Evolutionary conservation across 805 yeast species (phyloP).

Genomic region (Barnettozyma wickerhamii): DNA sequence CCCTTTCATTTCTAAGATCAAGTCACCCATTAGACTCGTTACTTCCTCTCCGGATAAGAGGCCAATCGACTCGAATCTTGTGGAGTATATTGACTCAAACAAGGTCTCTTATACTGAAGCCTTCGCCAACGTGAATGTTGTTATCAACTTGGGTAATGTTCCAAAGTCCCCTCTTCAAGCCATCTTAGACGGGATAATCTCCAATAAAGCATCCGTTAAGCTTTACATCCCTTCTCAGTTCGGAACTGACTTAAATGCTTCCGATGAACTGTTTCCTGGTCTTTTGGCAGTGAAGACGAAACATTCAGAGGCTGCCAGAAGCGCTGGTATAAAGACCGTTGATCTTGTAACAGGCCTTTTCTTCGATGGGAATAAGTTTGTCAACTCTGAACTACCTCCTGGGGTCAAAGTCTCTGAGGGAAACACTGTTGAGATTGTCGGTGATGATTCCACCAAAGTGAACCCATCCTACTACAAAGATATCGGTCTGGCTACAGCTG

Average conservation of each 20-base stretch:
- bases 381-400: constrained; percentile 24
- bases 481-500: constrained; percentile 40
- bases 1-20: constrained; percentile 36
- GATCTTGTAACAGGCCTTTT: constrained; percentile 39
- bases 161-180: constrained; percentile 29
- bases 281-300: constrained; percentile 30
- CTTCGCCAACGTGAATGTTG: constrained; percentile 45
- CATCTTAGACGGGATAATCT: constrained; percentile 36
- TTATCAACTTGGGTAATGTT: constrained; percentile 40
- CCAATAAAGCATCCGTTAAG: constrained; percentile 36
- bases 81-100: constrained; percentile 15
- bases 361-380: constrained; percentile 27
- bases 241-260: constrained; percentile 41
- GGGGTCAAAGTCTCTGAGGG: constrained; percentile 36
- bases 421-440: constrained; percentile 26
- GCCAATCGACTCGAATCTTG: constrained; percentile 18
- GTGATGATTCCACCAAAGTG: constrained; percentile 34
- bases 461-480: constrained; percentile 36
- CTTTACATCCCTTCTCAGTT: constrained; percentile 58
- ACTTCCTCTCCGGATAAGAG: constrained; percentile 27
- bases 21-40: constrained; percentile 47
- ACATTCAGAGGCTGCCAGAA: constrained; percentile 38
- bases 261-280: constrained; percentile 30
- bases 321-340: constrained; percentile 42
- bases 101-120: constrained; percentile 29